Evolutionary conservation across 441 rosid species (phyloP).

Genomic region (Erysimum cheiri): DNA sequence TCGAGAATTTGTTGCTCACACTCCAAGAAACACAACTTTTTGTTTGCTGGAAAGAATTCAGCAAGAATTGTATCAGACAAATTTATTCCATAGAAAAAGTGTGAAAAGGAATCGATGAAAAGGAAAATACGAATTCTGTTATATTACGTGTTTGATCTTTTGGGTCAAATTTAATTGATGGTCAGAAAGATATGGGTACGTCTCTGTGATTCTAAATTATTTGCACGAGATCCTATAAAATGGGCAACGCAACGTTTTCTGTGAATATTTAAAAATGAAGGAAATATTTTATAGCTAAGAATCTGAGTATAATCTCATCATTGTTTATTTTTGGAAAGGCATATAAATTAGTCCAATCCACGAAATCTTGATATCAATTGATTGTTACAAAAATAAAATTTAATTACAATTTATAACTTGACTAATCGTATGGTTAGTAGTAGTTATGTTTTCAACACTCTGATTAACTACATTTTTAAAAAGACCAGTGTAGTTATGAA

Average conservation of each 20-base stretch:
- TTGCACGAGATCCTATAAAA: conserved; percentile 32
- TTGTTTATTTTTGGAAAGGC: conserved; percentile 31
- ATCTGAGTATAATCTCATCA: conserved; percentile 15
- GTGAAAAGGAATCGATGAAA: conserved; percentile 32
- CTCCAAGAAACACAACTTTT: not conserved
- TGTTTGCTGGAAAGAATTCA: not conserved
- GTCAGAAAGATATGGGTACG: too few relatives aligned
- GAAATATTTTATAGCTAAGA: not conserved
- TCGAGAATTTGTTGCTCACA: not conserved
- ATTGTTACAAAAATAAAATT: not conserved
- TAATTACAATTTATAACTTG: not conserved
- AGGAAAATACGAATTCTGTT: conserved; percentile 19
- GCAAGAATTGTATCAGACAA: conserved; percentile 26
- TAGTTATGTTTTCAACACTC: not conserved
- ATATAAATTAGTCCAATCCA: not conserved
- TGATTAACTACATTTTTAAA: not conserved
- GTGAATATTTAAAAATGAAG: not conserved
- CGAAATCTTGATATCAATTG: not conserved
- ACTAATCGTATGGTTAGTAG: not conserved
- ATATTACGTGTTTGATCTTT: conserved; percentile 11
- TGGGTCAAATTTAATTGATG: conserved; percentile 29
- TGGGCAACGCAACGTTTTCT: conserved; percentile 11
- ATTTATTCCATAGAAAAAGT: conserved; percentile 17
- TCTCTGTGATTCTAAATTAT: conserved; percentile 19
- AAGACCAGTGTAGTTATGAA: not conserved